phyloP scores from a whole-genome alignment of 2,329 filamentous ascomycete genomes.

The Apiospora rasikravindrae region DNA sequence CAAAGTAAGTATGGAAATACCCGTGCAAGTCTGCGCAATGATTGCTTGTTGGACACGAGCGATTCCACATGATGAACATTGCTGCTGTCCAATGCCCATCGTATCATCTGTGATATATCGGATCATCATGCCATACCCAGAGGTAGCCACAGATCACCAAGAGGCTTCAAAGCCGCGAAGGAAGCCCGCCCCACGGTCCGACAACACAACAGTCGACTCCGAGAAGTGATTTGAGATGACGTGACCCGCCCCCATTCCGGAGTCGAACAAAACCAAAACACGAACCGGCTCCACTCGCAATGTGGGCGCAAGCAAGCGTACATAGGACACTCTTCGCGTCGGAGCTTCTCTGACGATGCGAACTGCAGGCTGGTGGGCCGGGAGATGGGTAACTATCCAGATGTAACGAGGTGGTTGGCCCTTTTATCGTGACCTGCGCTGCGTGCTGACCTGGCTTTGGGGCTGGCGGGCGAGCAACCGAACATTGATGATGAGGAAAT shows the following conservation, averaged over 20 bases:
- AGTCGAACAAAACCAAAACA: slow-evolving; percentile 12
- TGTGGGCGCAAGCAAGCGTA: background rate
- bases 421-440: background rate
- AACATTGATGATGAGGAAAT: background rate
- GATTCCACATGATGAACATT: background rate
- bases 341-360: background rate
- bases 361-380: slow-evolving; percentile 8
- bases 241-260: background rate
- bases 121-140: background rate
- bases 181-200: background rate
- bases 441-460: background rate
- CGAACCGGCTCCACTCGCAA: slow-evolving; percentile 1
- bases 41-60: background rate
- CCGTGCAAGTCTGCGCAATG: background rate
- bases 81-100: background rate
- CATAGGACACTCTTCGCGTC: background rate
- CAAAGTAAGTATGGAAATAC: background rate
- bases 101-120: background rate
- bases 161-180: background rate
- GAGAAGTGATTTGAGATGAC: background rate
- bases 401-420: background rate
- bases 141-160: background rate
- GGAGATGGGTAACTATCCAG: background rate
- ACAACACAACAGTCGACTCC: background rate
- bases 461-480: background rate